Base-by-base conservation (phyloP, 306 rosid genomes). In the Ziziphus jujuba region DNA sequence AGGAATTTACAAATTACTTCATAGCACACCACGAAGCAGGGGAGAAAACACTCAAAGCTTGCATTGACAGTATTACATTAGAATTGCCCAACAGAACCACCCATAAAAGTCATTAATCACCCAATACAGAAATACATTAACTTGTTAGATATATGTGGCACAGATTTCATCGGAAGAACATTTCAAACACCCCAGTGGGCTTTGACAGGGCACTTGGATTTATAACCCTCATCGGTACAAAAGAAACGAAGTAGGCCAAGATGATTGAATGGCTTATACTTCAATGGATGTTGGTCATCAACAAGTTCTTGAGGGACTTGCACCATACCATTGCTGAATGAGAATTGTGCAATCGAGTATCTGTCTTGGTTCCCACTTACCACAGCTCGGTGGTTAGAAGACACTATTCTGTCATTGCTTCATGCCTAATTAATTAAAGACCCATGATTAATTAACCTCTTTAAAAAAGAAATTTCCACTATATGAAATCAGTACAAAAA, bases 381-480 rank as follows among this genome's bases (percentile, higher is more conserved):
- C 72, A 77, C 38, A 13, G 88, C 91, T 77, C 79, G 82, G 61
- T 91, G 97, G 16, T 19, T 75, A 1, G 96, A 89, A 19, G 97
- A 79, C 10, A 67, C 63, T 71, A 91, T 77, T 74, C 92, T 84
- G 31, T 82, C 90, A 47, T 91, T 91, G 85, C 96, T 91, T 96
- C 97, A 91, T 7, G 86, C 97, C 97, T 90, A 40, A 28, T 15
- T 23, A 53, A n/a, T n/a, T n/a, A n/a, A n/a, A n/a, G n/a, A n/a
- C n/a, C n/a, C n/a, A n/a, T n/a, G n/a, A n/a, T n/a, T n/a, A n/a
- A n/a, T n/a, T n/a, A n/a, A n/a, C n/a, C n/a, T n/a, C n/a, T n/a
- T n/a, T n/a, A n/a, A n/a, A n/a, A 5, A 56, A 56, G 1, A n/a
- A n/a, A n/a, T 28, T 24, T 13, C 7, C 5, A 50, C 59, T 20